Evolutionary conservation across 371 early-diverging fungal genomes (phyloP), one percentile per base, ranked within the genome.

Genomic region (Rhizopus sp.): DNA sequence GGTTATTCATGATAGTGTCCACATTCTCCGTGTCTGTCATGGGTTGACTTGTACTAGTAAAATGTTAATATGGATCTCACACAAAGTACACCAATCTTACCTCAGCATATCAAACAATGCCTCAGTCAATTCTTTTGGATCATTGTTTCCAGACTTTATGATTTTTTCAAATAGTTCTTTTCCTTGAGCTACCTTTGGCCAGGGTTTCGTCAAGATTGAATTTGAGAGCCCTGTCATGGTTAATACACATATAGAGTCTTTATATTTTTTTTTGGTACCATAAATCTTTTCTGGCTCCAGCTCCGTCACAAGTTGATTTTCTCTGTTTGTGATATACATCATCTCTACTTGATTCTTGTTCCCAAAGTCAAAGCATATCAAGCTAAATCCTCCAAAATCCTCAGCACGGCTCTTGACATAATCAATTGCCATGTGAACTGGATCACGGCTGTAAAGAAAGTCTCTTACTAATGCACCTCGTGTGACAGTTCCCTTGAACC

Each of bases 401-500:
- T 59, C 9, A 7, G 57, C 64, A 37, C 64, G 64, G 1, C 62
- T 37, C 7, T 62, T 13, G 2, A 81, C 32, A 10, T 58, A 33
- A 42, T 69, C 56, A 55, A 78, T 34, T 46, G 69, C 57, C 42
- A 59, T 30, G 41, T 70, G 33, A 4, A 66, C 66, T 16, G 65
- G 55, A 6, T 34, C 16, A 8, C 32, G 52, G 5, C 55, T 50
- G 30, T 31, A 44, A 34, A 84, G 45, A 55, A 70, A 80, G 35
- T 78, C 71, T 32, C 70, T 65, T n/a, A 81, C 75, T 31, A 85
- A 55, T 33, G 68, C 64, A 17, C 85, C 87, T n/a, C 87, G 72
- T 40, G 84, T 80, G 5, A 66, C 57, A 38, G 60, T 61, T 8
- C 76, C 79, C 45, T 57, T 59, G 4, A 69, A 73, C 9, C 71